Conservation (phyloP, 78 protist genomes). For the Guillardia theta region DNA sequence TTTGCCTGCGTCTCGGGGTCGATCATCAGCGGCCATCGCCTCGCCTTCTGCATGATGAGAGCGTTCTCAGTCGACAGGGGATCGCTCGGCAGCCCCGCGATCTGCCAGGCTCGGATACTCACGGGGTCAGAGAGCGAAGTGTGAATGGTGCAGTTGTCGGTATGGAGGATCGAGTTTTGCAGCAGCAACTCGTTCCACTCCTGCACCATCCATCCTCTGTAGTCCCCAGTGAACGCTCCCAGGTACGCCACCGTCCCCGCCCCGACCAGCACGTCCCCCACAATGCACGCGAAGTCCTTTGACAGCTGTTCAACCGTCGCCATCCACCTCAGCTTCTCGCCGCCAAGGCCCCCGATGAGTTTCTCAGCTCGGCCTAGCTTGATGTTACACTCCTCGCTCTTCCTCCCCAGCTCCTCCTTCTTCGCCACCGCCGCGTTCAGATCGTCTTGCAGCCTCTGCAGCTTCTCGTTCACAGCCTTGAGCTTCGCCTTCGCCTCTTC, state of each 20-base stretch:
- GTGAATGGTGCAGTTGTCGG: conserved; percentile 5
- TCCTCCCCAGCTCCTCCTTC: conserved; percentile 55
- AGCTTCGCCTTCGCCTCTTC: conserved; percentile 59
- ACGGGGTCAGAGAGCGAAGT: conserved; percentile 71
- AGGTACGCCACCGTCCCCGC: conserved; percentile 79
- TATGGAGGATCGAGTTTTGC: conserved; percentile 42
- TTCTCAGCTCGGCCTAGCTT: conserved; percentile 76
- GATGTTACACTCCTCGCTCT: conserved; percentile 49
- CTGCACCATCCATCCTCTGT: conserved; percentile 43
- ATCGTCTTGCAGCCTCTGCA: conserved; percentile 60
- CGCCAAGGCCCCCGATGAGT: conserved; percentile 76
- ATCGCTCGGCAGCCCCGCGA: conserved; percentile 84
- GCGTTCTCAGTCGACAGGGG: conserved; percentile 82
- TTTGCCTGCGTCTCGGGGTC: conserved; percentile 93
- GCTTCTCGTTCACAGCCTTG: conserved; percentile 54
- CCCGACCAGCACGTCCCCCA: conserved; percentile 72
- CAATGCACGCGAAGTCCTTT: neutral
- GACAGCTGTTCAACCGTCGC: conserved; percentile 35
- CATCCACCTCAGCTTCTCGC: conserved; percentile 80
- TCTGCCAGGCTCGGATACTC: conserved; percentile 66
- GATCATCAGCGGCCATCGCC: conserved; percentile 88
- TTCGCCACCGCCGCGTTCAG: conserved; percentile 8
- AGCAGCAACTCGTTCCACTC: conserved; percentile 63
- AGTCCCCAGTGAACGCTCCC: conserved; percentile 75
- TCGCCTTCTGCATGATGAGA: conserved; percentile 59